These are phyloP conservation scores for Hylodesmum podocarpum DNA, from an alignment of 306 rosid genomes.

Conservation along the genomic window DNA sequence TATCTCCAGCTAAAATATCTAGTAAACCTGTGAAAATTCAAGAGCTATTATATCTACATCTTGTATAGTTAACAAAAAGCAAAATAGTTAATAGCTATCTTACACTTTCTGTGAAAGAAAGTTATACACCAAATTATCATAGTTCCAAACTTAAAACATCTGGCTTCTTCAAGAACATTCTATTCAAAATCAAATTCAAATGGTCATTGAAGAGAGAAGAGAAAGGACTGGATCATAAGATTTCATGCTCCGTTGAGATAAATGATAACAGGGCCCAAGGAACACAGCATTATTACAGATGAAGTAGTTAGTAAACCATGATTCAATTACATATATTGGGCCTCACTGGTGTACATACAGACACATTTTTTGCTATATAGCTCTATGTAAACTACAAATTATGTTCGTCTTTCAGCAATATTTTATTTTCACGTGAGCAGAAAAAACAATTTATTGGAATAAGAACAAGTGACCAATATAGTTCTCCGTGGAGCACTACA, in stretches of 20 bases:
- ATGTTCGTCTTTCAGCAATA: not conserved
- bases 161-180: not conserved
- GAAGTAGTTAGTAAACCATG: not conserved
- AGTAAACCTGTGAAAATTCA: constrained; percentile 62
- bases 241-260: not conserved
- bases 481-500: constrained; percentile 14
- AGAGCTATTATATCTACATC: constrained; percentile 27
- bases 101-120: not conserved
- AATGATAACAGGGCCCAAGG: constrained; percentile 12
- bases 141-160: not conserved
- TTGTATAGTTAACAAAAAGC: constrained; percentile 5
- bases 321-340: not conserved
- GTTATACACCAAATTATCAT: constrained; percentile 8
- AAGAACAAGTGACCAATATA: constrained; percentile 9
- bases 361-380: not conserved
- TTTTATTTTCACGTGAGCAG: not conserved
- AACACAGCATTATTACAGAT: not conserved
- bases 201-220: not conserved
- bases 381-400: not conserved
- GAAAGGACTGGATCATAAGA: not conserved
- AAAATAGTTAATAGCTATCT: not conserved
- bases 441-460: constrained; percentile 22
- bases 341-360: not conserved
- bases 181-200: not conserved
- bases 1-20: constrained; percentile 88